phyloP scores from a whole-genome alignment of 2,329 filamentous ascomycete species.

The Xylaria arbuscula region DNA sequence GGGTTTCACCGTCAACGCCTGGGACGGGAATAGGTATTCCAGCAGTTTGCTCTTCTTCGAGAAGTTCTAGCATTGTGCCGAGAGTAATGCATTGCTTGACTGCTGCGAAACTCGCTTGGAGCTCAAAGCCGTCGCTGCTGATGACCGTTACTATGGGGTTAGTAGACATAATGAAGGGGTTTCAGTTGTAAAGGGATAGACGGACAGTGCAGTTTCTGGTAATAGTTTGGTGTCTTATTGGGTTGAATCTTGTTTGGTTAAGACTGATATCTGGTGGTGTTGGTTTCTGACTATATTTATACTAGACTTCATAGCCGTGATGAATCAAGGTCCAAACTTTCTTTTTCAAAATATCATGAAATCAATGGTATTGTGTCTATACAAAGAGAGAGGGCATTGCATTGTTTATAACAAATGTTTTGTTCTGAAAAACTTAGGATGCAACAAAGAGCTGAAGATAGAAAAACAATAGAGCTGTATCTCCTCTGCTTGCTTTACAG shows the following conservation, averaged over 20 bases:
- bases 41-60: slow-evolving; percentile 11
- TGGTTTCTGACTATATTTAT: neutral
- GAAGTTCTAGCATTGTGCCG: neutral
- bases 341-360: neutral
- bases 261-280: no score
- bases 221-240: neutral
- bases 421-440: neutral
- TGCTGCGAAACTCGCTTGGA: slow-evolving; percentile 19
- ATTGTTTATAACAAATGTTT: neutral
- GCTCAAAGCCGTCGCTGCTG: slow-evolving; percentile 1
- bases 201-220: neutral
- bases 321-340: neutral
- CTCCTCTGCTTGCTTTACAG: neutral
- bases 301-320: neutral
- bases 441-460: neutral
- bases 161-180: slow-evolving; percentile 23
- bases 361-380: neutral
- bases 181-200: neutral
- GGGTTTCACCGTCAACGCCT: neutral
- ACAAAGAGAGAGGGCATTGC: neutral
- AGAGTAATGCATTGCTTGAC: slow-evolving; percentile 9
- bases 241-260: neutral
- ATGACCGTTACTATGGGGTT: slow-evolving; percentile 15
- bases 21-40: slow-evolving; percentile 19
- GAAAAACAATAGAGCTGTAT: neutral